Conservation (phyloP, 768 basidiomycete genomes). For the Lactifluus piperatus region DNA sequence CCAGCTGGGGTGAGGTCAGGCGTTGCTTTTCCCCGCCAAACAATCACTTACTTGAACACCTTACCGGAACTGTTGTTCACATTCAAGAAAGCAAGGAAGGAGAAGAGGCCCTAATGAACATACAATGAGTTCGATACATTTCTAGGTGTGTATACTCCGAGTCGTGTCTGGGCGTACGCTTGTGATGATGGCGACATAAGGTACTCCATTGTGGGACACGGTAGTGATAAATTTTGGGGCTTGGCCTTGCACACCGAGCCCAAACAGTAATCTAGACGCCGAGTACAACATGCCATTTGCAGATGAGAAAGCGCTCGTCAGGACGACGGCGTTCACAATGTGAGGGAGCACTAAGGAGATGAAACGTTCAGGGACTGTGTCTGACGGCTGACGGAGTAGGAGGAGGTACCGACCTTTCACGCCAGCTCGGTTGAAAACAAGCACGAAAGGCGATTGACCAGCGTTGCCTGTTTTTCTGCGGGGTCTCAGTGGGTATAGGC, state of each 20-base stretch:
- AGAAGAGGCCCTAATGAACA: constrained; percentile 7
- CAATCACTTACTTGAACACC: constrained; percentile 14
- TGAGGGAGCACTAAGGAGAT: constrained; percentile 12
- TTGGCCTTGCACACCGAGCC: constrained; percentile 15
- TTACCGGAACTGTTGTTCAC: constrained; percentile 3
- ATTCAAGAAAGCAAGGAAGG: constrained; percentile 19
- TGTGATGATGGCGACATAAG: constrained; percentile 13
- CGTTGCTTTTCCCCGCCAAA: neutral
- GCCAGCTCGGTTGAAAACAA: constrained; percentile 18
- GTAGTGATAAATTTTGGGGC: constrained; percentile 15
- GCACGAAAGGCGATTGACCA: constrained; percentile 19
- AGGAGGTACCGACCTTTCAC: constrained; percentile 11
- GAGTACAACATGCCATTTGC: constrained; percentile 19
- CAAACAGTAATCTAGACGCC: constrained; percentile 17
- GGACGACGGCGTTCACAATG: constrained; percentile 19
- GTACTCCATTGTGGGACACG: constrained; percentile 9
- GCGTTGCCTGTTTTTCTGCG: constrained; percentile 15
- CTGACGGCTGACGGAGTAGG: too few species aligned
- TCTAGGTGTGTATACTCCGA: too few species aligned
- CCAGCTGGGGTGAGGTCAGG: constrained; percentile 8
- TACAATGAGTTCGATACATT: neutral
- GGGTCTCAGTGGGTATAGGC: neutral
- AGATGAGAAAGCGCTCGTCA: constrained; percentile 18
- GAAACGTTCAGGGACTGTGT: neutral
- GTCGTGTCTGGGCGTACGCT: constrained; percentile 1